These are phyloP conservation scores for Beauveria rudraprayagi DNA, from an alignment of 2,329 filamentous ascomycete species.

Conservation along the genomic window DNA sequence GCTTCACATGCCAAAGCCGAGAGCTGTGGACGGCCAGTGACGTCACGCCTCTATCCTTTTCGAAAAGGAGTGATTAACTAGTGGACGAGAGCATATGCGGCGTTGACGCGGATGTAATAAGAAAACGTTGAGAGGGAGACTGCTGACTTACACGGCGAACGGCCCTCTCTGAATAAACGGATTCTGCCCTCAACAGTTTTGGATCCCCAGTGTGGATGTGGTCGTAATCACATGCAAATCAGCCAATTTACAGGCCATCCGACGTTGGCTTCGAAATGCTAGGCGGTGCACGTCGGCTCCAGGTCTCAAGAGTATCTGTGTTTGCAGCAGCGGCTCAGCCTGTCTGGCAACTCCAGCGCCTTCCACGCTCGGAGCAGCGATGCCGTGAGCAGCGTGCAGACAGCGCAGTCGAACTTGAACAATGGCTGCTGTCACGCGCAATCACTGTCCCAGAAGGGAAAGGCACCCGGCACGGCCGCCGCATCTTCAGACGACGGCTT, in stretches of 20 bases:
- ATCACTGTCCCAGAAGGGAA: neutral
- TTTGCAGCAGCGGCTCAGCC: neutral
- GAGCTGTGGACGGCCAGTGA: neutral
- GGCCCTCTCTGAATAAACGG: neutral
- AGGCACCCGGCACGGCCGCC: neutral
- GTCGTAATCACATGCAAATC: slow-evolving; percentile 1
- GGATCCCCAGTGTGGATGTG: neutral
- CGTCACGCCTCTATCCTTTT: neutral
- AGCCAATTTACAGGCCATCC: neutral
- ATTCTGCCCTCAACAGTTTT: slow-evolving; percentile 1
- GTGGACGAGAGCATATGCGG: too few relatives aligned
- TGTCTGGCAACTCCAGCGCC: too few relatives aligned
- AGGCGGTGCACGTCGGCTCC: neutral
- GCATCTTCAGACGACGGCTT: neutral
- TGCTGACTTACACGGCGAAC: neutral
- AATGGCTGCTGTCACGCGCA: neutral
- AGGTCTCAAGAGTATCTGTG: neutral
- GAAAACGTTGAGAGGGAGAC: neutral
- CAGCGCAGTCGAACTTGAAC: neutral
- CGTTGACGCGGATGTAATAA: neutral
- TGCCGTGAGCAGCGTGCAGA: neutral
- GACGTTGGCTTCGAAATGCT: neutral
- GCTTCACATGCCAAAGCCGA: neutral
- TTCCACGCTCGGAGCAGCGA: neutral
- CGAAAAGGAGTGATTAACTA: neutral